Evolutionary conservation across 306 rosid species (phyloP).

Genomic region (Astragalus glycyphyllos): DNA sequence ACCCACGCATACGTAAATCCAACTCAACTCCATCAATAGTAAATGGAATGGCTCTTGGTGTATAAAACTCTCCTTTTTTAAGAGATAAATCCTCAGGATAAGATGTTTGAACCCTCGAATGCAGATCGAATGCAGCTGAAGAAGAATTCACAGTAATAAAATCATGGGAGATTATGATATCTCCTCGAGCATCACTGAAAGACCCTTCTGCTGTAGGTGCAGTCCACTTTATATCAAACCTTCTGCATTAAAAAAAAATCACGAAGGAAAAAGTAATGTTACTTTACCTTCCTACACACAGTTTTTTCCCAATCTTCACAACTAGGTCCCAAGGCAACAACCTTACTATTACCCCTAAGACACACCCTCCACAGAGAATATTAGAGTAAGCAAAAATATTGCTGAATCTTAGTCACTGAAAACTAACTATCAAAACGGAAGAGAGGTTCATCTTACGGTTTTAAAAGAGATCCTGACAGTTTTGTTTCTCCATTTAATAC

Average conservation of each 20-base stretch:
- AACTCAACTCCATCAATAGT: constrained; percentile 83
- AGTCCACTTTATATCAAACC: constrained; percentile 85
- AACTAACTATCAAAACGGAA: constrained; percentile 16
- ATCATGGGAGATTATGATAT: constrained; percentile 79
- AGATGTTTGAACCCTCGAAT: constrained; percentile 70
- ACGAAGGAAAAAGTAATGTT: constrained; percentile 20
- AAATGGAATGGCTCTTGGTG: constrained; percentile 61
- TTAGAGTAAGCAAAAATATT: constrained; percentile 24
- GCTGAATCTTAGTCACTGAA: constrained; percentile 23
- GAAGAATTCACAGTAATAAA: constrained; percentile 70
- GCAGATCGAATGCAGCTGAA: constrained; percentile 83
- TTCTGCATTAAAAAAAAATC: constrained; percentile 53
- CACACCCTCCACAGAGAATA: constrained; percentile 11
- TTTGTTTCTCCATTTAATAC: constrained; percentile 83
- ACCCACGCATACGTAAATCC: constrained; percentile 91
- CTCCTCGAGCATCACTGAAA: constrained; percentile 84
- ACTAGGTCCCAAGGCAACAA: constrained; percentile 18
- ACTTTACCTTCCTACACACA: not conserved
- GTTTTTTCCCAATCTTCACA: not conserved
- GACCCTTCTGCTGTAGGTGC: constrained; percentile 93
- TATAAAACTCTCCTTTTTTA: constrained; percentile 51
- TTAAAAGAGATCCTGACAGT: constrained; percentile 87
- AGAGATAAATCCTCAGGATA: constrained; percentile 61
- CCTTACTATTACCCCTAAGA: constrained; percentile 11
- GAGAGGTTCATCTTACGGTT: constrained; percentile 71